A percentile compares a stretch with the other conserved stretches of the same genome.
Conservation (phyloP, 2,329 filamentous ascomycete genomes). For the Rutstroemia sp. region DNA sequence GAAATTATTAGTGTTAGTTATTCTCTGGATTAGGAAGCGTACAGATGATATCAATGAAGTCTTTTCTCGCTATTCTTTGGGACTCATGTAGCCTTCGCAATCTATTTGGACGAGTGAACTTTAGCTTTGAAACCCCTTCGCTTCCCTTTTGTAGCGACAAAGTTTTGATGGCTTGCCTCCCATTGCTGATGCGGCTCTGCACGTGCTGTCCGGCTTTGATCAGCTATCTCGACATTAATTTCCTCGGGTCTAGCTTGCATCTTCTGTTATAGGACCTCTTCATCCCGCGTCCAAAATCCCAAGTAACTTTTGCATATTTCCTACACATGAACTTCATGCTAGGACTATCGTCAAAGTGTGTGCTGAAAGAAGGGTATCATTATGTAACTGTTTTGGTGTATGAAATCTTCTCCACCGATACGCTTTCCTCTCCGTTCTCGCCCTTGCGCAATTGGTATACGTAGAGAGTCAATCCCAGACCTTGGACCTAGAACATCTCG, state of each 20-base stretch:
- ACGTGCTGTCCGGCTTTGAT: too few relatives aligned
- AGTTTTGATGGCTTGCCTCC: too few relatives aligned
- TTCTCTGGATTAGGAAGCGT: slow-evolving; percentile 16
- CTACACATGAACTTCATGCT: neutral
- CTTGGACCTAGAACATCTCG: slow-evolving; percentile 63
- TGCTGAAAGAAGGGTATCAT: slow-evolving; percentile 14
- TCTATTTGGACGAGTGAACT: neutral
- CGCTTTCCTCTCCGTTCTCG: slow-evolving; percentile 67
- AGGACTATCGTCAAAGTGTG: neutral
- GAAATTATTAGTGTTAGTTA: neutral
- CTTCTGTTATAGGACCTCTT: neutral
- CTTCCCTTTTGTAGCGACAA: neutral
- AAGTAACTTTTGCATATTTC: neutral
- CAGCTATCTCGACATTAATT: too few relatives aligned
- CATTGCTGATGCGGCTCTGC: too few relatives aligned
- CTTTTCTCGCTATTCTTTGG: slow-evolving; percentile 10
- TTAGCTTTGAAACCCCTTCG: neutral
- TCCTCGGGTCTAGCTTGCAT: neutral
- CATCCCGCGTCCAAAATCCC: neutral
- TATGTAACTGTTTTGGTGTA: slow-evolving; percentile 62
- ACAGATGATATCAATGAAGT: slow-evolving; percentile 25
- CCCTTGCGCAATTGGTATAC: slow-evolving; percentile 83
- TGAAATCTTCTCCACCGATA: slow-evolving; percentile 79
- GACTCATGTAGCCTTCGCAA: neutral
- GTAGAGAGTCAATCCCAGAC: slow-evolving; percentile 90